Conservation (phyloP, 345 rosid genomes). For the Eucalyptus urophylla region DNA sequence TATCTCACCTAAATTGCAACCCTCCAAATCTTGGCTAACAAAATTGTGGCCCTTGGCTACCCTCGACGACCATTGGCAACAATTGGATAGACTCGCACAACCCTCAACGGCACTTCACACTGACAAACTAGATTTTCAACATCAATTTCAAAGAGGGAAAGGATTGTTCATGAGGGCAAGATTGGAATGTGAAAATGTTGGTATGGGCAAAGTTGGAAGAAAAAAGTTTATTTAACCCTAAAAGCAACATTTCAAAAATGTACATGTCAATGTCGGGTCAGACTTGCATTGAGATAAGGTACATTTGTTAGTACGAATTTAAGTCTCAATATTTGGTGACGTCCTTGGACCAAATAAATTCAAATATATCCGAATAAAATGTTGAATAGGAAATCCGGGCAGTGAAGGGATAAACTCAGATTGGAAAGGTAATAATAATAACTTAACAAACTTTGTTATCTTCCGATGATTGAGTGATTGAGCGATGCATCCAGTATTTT, state of each 20-base stretch:
- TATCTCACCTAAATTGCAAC: background rate
- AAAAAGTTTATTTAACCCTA: background rate
- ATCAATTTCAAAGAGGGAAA: background rate
- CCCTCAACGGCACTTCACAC: background rate
- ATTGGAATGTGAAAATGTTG: background rate
- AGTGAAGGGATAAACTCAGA: background rate
- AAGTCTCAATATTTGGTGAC: background rate
- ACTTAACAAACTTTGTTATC: background rate
- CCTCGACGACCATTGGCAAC: background rate
- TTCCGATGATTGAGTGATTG: background rate
- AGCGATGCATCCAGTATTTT: background rate
- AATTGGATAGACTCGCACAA: background rate
- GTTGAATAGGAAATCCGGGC: background rate
- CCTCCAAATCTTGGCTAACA: background rate
- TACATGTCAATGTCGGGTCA: background rate
- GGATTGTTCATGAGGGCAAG: background rate
- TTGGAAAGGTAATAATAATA: background rate
- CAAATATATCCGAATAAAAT: background rate
- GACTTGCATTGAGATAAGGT: background rate
- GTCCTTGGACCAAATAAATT: rapidly evolving
- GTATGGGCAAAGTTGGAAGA: background rate
- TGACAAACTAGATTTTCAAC: background rate
- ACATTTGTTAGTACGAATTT: background rate
- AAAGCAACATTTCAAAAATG: background rate
- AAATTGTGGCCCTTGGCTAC: background rate